Evolutionary conservation across 805 yeast genomes (phyloP).

Genomic region (Ogataea nakhonphanomensis): DNA sequence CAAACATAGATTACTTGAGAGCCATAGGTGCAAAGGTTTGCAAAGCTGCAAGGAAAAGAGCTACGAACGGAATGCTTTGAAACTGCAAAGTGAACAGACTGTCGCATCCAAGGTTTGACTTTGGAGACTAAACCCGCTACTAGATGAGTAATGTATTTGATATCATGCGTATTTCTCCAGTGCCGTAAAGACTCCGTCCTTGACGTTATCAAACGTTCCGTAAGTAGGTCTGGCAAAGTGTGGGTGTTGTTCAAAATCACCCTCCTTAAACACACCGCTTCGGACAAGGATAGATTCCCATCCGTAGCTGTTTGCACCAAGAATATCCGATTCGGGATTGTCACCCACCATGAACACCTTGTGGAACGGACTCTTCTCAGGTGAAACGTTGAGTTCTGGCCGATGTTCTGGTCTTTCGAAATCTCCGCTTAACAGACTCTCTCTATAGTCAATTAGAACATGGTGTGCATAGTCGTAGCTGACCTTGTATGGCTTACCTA

Average conservation of each 20-base stretch:
- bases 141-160: conserved; percentile 13
- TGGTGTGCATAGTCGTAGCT: conserved; percentile 84
- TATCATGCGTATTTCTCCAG: conserved; percentile 16
- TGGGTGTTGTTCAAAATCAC: conserved; percentile 38
- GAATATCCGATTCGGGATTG: conserved; percentile 89
- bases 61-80: conserved; percentile 80
- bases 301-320: conserved; percentile 82
- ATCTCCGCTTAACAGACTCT: conserved; percentile 31
- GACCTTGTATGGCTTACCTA: conserved; percentile 79
- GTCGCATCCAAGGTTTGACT: conserved; percentile 59
- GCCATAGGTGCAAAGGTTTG: conserved; percentile 75
- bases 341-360: conserved; percentile 95
- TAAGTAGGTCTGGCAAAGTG: conserved; percentile 41
- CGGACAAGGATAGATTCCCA: conserved; percentile 85
- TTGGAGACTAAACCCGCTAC: conserved; percentile 7
- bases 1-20: conserved; percentile 81
- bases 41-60: conserved; percentile 77
- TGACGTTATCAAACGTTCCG: conserved; percentile 49
- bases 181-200: conserved; percentile 39
- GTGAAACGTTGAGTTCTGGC: conserved; percentile 45
- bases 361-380: conserved; percentile 42
- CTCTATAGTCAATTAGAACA: conserved; percentile 55
- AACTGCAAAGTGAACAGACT: conserved; percentile 83
- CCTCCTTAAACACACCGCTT: conserved; percentile 82
- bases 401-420: conserved; percentile 25